These are phyloP conservation scores for Chenopodium formosanum DNA, from an alignment of 148 eudicot genomes.

Conservation along the genomic window DNA sequence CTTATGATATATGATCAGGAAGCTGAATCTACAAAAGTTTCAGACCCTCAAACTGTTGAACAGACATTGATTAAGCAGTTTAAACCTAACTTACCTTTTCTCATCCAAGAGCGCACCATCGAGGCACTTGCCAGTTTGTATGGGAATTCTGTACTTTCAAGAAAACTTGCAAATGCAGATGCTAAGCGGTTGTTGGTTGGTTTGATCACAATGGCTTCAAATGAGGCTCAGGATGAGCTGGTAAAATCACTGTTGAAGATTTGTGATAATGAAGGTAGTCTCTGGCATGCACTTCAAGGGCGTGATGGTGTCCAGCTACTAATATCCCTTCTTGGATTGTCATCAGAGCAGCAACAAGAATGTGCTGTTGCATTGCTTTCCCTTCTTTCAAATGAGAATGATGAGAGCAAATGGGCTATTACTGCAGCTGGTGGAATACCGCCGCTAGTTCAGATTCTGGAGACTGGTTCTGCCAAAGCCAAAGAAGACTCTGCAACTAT, in stretches of 20 bases:
- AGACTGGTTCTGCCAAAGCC: constrained; percentile 94
- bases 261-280: constrained; percentile 75
- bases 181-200: constrained; percentile 92
- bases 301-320: constrained; percentile 97
- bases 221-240: constrained; percentile 91
- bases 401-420: constrained; percentile 99
- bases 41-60: constrained; percentile 76
- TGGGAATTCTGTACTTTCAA: constrained; percentile 70
- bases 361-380: constrained; percentile 96
- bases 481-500: constrained; percentile 97
- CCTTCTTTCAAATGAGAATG: constrained; percentile 85
- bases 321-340: constrained; percentile 96
- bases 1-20: constrained; percentile 91
- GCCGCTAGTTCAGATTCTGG: constrained; percentile 97
- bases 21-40: constrained; percentile 71
- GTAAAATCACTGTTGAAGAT: constrained; percentile 74
- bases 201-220: constrained; percentile 92
- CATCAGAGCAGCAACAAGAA: constrained; percentile 99
- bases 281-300: constrained; percentile 95
- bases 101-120: constrained; percentile 89
- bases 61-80: constrained; percentile 79
- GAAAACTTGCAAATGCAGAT: constrained; percentile 84
- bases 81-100: constrained; percentile 70
- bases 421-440: constrained; percentile 99
- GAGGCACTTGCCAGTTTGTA: constrained; percentile 99